Percentiles rank a stretch among this genome's conserved stretches.
phyloP scores from a whole-genome alignment of 2,329 filamentous ascomycete species.

The Sarocladium strictum region DNA sequence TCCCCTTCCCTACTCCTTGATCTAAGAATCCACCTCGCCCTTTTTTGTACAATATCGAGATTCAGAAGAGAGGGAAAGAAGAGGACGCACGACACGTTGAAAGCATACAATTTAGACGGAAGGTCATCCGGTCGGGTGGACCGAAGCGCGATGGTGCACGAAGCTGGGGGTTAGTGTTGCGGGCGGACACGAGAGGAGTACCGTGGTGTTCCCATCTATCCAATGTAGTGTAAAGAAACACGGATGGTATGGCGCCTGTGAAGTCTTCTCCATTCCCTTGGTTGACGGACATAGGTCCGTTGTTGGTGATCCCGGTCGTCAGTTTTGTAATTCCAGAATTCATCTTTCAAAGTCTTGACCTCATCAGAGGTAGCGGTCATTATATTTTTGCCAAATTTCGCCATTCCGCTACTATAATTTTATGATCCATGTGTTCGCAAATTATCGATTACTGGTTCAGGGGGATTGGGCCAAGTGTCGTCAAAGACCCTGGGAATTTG shows the following conservation, averaged over 20 bases:
- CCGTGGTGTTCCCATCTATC: neutral
- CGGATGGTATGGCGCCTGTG: neutral
- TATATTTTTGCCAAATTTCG: no score
- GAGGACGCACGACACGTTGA: neutral
- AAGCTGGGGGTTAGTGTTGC: neutral
- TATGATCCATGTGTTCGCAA: no score
- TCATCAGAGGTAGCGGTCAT: no score
- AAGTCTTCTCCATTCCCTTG: neutral
- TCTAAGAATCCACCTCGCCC: neutral
- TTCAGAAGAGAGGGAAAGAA: neutral
- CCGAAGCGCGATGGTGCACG: neutral
- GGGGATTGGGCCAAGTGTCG: no score
- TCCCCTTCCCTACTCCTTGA: neutral
- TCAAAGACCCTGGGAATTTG: no score
- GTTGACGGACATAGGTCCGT: no score
- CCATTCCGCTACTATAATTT: no score
- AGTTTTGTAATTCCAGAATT: no score
- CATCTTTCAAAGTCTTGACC: no score
- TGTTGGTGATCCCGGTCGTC: no score
- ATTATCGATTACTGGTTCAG: no score
- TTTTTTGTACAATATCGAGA: constrained; percentile 9
- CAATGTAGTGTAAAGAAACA: neutral
- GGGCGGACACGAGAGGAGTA: neutral
- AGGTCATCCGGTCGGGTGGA: neutral
- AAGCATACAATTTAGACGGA: constrained; percentile 4